Percentiles rank a stretch among this genome's conserved stretches.
phyloP scores from a whole-genome alignment of 768 basidiomycete species.

The Russula foetens region DNA sequence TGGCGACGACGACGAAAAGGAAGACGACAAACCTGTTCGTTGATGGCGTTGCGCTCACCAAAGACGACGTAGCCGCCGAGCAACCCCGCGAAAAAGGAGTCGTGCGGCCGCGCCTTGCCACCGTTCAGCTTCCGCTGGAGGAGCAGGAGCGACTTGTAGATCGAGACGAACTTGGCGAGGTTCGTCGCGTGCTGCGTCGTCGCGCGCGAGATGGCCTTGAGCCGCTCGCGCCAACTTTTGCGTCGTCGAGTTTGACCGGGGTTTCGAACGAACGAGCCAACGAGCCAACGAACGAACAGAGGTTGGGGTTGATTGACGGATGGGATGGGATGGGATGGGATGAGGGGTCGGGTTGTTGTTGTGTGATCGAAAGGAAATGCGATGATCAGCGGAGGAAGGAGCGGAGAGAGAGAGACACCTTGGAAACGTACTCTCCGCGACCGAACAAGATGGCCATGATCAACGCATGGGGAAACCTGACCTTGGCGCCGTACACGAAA shows the following conservation, averaged over 20 bases:
- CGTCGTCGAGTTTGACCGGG: too few relatives aligned
- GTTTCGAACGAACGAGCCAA: too few relatives aligned
- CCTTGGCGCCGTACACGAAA: conserved; percentile 83
- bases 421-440: conserved; percentile 67
- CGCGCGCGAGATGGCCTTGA: conserved; percentile 63
- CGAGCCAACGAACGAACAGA: too few relatives aligned
- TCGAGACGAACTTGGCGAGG: conserved; percentile 86
- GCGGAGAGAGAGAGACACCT: too few relatives aligned
- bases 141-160: conserved; percentile 84
- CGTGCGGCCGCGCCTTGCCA: conserved; percentile 72
- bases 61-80: conserved; percentile 89
- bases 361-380: neutral
- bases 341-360: too few relatives aligned
- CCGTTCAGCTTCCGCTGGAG: conserved; percentile 74
- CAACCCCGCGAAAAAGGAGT: conserved; percentile 90
- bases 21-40: conserved; percentile 90
- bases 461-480: conserved; percentile 91
- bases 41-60: conserved; percentile 78
- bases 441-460: conserved; percentile 96
- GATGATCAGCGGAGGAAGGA: conserved; percentile 7
- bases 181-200: conserved; percentile 89
- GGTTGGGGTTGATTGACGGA: neutral
- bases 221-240: conserved; percentile 61
- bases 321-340: too few relatives aligned
- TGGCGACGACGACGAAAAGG: too few relatives aligned